Evolutionary conservation across 352 stramenopile species (phyloP).

Genomic region (Phytophthora tentaculata): DNA sequence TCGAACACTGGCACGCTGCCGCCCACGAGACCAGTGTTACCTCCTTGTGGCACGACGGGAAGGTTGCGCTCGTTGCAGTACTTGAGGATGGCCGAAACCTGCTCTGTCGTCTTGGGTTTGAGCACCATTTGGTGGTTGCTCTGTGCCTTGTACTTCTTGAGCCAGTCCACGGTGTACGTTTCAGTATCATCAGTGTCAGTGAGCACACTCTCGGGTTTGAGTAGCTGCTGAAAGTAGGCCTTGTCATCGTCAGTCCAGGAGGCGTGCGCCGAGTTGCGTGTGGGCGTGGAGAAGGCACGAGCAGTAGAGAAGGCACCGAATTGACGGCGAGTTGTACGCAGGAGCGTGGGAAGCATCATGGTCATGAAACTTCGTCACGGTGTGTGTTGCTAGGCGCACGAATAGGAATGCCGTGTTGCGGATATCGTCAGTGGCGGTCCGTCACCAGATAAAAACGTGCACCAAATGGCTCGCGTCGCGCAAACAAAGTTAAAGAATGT

Average conservation of each 20-base stretch:
- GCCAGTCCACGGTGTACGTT: slow-evolving; percentile 83
- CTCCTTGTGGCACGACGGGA: slow-evolving; percentile 94
- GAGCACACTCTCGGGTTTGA: slow-evolving; percentile 69
- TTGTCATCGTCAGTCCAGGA: slow-evolving; percentile 73
- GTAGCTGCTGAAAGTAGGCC: slow-evolving; percentile 65
- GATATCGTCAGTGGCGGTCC: too few relatives aligned
- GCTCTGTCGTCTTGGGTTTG: slow-evolving; percentile 85
- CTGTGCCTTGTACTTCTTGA: slow-evolving; percentile 81
- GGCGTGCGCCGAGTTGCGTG: slow-evolving; percentile 52
- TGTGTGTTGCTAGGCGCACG: slow-evolving; percentile 13
- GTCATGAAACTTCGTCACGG: background rate
- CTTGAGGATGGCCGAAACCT: slow-evolving; percentile 90
- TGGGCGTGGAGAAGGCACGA: slow-evolving; percentile 37
- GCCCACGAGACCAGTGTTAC: slow-evolving; percentile 98
- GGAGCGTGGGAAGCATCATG: slow-evolving; percentile 34
- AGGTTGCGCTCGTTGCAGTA: slow-evolving; percentile 93
- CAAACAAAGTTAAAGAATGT: slow-evolving; percentile 30
- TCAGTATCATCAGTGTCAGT: slow-evolving; percentile 72
- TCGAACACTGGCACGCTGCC: slow-evolving; percentile 90
- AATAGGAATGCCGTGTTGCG: slow-evolving; percentile 28
- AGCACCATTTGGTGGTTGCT: slow-evolving; percentile 80
- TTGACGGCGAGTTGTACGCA: slow-evolving; percentile 21
- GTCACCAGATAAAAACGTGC: slow-evolving; percentile 7
- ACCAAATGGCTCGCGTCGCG: slow-evolving; percentile 20
- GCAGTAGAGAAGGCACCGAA: slow-evolving; percentile 6